phyloP scores from a whole-genome alignment of 2,329 filamentous ascomycete genomes.

The Blumeriella jaapii region DNA sequence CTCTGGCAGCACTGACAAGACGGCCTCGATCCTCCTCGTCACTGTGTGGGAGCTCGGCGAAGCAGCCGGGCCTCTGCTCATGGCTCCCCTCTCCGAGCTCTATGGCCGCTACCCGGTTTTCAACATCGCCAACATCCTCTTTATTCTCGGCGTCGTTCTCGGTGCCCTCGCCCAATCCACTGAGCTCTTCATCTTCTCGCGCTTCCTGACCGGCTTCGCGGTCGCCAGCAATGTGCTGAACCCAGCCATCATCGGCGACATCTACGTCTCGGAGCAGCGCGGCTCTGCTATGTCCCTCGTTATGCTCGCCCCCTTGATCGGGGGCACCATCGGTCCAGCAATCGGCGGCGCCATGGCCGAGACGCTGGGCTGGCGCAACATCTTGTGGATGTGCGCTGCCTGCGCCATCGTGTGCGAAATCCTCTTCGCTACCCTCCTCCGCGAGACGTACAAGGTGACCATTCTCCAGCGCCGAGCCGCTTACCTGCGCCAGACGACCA shows the following conservation, averaged over 20 bases:
- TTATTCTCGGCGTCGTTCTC: conserved; percentile 37
- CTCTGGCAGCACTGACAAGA: conserved; percentile 31
- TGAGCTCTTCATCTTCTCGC: conserved; percentile 32
- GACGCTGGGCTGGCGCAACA: conserved; percentile 38
- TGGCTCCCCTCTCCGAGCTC: conserved; percentile 34
- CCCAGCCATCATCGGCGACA: conserved; percentile 35
- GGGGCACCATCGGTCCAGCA: conserved; percentile 26
- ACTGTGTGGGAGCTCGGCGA: conserved; percentile 39
- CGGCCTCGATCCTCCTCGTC: conserved; percentile 38
- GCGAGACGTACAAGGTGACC: conserved; percentile 49
- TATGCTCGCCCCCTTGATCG: conserved; percentile 26
- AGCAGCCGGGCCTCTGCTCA: conserved; percentile 33
- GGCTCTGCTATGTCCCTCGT: conserved; percentile 30
- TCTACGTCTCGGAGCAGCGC: conserved; percentile 35
- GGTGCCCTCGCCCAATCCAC: conserved; percentile 32
- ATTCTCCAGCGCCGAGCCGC: conserved; percentile 37
- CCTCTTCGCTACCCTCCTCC: conserved; percentile 33
- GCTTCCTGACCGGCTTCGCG: conserved; percentile 26
- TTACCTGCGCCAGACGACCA: conserved; percentile 36
- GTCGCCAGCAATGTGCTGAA: conserved; percentile 28
- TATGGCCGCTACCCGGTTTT: conserved; percentile 32
- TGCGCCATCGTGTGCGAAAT: conserved; percentile 30
- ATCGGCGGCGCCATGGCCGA: conserved; percentile 32
- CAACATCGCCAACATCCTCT: conserved; percentile 37
- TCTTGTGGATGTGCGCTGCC: conserved; percentile 37